Conservation (phyloP, 345 rosid species). For the Mallotus nudiflorus region DNA sequence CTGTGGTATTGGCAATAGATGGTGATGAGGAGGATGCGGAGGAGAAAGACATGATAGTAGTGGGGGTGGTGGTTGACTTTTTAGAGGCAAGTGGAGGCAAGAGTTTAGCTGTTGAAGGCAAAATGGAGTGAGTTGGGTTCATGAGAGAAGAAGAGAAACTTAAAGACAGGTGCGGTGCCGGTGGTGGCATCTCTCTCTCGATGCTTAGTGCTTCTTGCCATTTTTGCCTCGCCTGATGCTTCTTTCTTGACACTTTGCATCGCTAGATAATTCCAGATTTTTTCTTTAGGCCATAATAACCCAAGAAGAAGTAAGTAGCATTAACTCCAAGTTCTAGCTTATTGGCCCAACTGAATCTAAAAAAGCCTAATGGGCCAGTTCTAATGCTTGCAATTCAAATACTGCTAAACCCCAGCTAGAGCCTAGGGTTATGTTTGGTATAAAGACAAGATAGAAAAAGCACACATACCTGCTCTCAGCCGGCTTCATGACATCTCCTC, state of each 20-base stretch:
- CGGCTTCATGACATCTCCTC: too few species aligned
- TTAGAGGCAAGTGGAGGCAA: not conserved
- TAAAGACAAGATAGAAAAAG: not conserved
- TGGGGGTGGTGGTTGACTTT: slow-evolving; percentile 22
- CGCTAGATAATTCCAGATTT: too few species aligned
- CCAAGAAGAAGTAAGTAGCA: too few species aligned
- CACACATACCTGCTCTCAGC: not conserved
- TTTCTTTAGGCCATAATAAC: too few species aligned
- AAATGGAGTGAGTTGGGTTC: not conserved
- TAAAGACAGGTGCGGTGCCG: slow-evolving; percentile 3
- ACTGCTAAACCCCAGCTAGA: not conserved
- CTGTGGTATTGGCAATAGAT: slow-evolving; percentile 16
- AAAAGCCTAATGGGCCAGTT: not conserved
- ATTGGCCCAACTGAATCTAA: too few species aligned
- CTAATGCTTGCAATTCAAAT: not conserved
- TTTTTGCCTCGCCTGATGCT: too few species aligned
- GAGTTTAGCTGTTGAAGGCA: not conserved
- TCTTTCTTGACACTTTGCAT: too few species aligned
- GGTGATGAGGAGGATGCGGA: slow-evolving; percentile 32
- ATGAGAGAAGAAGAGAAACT: not conserved
- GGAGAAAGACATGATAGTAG: slow-evolving; percentile 40
- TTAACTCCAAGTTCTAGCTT: too few species aligned
- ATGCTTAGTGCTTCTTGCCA: too few species aligned
- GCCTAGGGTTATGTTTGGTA: not conserved
- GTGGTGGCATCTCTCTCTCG: slow-evolving; percentile 12